These are phyloP conservation scores for Rhynchosporium secalis DNA, from an alignment of 2,329 filamentous ascomycete species.

Conservation along the genomic window DNA sequence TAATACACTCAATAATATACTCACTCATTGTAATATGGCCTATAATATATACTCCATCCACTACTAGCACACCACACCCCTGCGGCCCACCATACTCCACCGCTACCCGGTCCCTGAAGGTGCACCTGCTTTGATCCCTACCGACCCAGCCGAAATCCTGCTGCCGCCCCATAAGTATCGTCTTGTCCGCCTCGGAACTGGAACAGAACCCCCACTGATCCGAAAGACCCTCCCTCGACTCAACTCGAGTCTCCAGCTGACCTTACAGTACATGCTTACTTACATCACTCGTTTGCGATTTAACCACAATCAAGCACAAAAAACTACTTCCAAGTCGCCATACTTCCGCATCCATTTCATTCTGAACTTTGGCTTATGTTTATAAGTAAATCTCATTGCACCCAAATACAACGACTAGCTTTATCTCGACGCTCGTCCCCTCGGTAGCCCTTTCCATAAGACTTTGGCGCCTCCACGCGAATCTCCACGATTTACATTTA, in stretches of 20 bases:
- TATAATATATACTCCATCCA: no score
- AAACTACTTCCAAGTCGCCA: not conserved
- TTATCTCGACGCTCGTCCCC: slow-evolving; percentile 12
- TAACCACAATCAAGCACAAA: not conserved
- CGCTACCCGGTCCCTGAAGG: no score
- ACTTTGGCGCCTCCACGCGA: not conserved
- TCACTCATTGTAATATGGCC: no score
- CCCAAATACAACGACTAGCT: not conserved
- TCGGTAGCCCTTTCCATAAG: slow-evolving; percentile 12
- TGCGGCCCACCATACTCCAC: no score
- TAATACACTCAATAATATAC: no score
- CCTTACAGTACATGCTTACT: not conserved
- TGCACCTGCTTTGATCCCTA: no score
- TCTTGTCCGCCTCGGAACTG: slow-evolving; percentile 2
- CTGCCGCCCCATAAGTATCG: slow-evolving; percentile 11
- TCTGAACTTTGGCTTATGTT: not conserved
- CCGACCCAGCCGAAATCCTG: no score
- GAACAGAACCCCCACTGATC: slow-evolving; percentile 11
- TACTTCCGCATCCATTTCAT: not conserved
- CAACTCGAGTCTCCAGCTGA: slow-evolving; percentile 7
- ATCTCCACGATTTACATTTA: slow-evolving; percentile 11
- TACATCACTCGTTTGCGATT: not conserved
- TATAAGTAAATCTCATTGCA: not conserved
- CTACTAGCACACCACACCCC: no score
- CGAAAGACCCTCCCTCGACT: slow-evolving; percentile 7